Percentiles rank a stretch among this genome's conserved stretches.
phyloP scores from a whole-genome alignment of 1,284 basidiomycete genomes.

The Ustilago nuda region DNA sequence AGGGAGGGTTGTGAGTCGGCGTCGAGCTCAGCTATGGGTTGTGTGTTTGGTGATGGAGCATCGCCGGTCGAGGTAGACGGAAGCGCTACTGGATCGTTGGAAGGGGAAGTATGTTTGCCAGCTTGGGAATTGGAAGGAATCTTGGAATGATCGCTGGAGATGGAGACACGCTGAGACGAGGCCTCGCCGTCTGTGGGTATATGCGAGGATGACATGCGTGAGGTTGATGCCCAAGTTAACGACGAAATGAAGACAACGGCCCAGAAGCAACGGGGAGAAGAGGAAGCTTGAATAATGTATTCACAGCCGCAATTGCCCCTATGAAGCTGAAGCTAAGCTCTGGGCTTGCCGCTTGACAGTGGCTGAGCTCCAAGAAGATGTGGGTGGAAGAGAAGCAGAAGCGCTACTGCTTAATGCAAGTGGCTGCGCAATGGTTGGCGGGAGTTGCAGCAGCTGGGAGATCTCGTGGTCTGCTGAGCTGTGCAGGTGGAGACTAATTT shows the following conservation, averaged over 20 bases:
- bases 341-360: background rate
- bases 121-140: constrained; percentile 37
- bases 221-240: background rate
- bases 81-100: constrained; percentile 16
- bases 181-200: constrained; percentile 20
- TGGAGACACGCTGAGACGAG: constrained; percentile 17
- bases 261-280: background rate
- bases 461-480: no score
- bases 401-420: background rate
- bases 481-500: background rate
- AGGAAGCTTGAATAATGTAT: background rate
- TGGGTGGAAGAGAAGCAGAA: background rate
- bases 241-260: constrained; percentile 16
- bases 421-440: constrained; percentile 2
- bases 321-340: constrained; percentile 8
- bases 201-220: constrained; percentile 27
- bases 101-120: constrained; percentile 13
- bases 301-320: background rate
- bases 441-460: background rate
- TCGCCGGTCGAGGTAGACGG: constrained; percentile 2
- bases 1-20: constrained; percentile 8
- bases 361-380: background rate
- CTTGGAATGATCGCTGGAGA: constrained; percentile 42
- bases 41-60: constrained; percentile 5
- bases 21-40: constrained; percentile 12